Conservation (phyloP, 805 yeast genomes). For the Cyberlindnera meyerae region DNA sequence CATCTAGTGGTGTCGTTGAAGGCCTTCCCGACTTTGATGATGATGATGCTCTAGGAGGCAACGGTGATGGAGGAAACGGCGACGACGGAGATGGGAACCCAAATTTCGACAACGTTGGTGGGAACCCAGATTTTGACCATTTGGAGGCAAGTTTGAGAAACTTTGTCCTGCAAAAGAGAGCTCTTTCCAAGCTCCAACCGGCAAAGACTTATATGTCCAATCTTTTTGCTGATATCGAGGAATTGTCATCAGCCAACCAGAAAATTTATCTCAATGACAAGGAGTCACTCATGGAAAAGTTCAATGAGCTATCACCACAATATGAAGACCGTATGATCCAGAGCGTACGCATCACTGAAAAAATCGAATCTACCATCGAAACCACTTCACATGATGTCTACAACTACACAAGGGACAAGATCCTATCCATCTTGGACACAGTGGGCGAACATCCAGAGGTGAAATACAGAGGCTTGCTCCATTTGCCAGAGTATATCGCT, state of each 20-base stretch:
- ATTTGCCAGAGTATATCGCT: conserved; percentile 62
- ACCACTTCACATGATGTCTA: conserved; percentile 52
- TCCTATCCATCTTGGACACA: conserved; percentile 45
- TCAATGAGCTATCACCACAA: conserved; percentile 58
- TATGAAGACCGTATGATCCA: conserved; percentile 49
- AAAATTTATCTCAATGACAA: conserved; percentile 47
- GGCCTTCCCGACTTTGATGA: conserved; percentile 33
- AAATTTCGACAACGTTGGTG: conserved; percentile 26
- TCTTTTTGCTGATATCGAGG: conserved; percentile 57
- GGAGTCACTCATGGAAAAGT: conserved; percentile 39
- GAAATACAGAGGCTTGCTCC: conserved; percentile 57
- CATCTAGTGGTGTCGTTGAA: conserved; percentile 48
- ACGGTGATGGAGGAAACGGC: conserved; percentile 34
- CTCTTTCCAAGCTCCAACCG: conserved; percentile 84
- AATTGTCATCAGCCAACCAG: conserved; percentile 59
- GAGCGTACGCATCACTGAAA: conserved; percentile 51
- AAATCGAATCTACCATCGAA: conserved; percentile 62
- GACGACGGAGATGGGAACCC: conserved; percentile 29
- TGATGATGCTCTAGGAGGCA: conserved; percentile 34
- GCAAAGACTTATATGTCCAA: conserved; percentile 84
- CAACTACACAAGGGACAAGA: conserved; percentile 49
- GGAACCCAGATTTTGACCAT: conserved; percentile 66
- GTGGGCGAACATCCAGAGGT: conserved; percentile 48
- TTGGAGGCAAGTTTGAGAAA: conserved; percentile 80
- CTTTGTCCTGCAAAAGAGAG: conserved; percentile 84